Base-by-base conservation (phyloP, 257 asterid genomes). In the Plantago major region DNA sequence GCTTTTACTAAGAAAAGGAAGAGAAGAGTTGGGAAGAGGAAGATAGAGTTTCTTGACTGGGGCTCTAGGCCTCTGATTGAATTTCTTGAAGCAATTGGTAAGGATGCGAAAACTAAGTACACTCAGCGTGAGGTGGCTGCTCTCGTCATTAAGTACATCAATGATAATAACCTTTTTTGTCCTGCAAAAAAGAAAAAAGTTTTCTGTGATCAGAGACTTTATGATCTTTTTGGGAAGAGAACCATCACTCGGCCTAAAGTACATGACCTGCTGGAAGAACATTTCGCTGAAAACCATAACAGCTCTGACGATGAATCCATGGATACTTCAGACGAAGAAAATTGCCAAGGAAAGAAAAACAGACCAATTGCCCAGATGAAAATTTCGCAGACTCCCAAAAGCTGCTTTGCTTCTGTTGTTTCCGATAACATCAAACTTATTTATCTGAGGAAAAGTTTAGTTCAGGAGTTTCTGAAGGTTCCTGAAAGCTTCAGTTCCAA, bases 1-100 rank as follows among this genome's bases (percentile, higher is more conserved):
- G 19, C 76, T 55, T 51, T 67, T 64, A 69, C 77, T 51, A 53
- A 50, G 66, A 86, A 80, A 78, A 85, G 89, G 73, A 92, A 82
- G 76, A 83, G 91, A 74, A 79, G 72, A 70, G 67, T 68, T 22
- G 75, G 71, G 60, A 69, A 66, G 42, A 85, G 74, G 60, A 82
- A 55, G 73, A 40, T 83, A 22, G 88, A 86, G 80, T 92, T 79
- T 64, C 46, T 75, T 67, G 82, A 87, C 43, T 92, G 98, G 99
- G 96, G 85, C 11, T 92, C 99, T 45, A 82, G 65, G 74, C 89
- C 82, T 26, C 77, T 92, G 14, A 71, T 86, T 63, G 95, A 89
- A 69, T 92, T 92, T 80, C 95, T 92, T 58, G 82, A 77, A 48
- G 82, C 86, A 55, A 72, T 89, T 69, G 95, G 88, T 56, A 69